phyloP scores from a whole-genome alignment of 2,329 filamentous ascomycete species.

The Xylogone sp. region DNA sequence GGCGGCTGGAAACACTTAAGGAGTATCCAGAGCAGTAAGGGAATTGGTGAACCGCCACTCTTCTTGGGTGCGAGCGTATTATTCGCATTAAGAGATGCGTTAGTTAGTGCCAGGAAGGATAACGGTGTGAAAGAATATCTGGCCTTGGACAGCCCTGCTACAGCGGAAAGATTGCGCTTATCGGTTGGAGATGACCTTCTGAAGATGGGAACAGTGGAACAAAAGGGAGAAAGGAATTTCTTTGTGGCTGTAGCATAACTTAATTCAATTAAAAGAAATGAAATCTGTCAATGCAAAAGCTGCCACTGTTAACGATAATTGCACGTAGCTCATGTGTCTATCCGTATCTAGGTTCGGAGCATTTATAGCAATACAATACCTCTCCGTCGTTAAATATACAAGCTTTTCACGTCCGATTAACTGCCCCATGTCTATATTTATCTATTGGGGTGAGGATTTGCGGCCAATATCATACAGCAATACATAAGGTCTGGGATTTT shows the following conservation, averaged over 20 bases:
- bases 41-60: constrained; percentile 59
- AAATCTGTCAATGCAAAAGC: no score
- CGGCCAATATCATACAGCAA: no score
- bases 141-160: constrained; percentile 44
- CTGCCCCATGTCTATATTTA: no score
- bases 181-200: constrained; percentile 30
- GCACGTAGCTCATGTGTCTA: no score
- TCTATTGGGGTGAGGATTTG: no score
- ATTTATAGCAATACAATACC: no score
- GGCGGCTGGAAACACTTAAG: constrained; percentile 44
- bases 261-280: background rate
- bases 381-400: no score
- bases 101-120: constrained; percentile 45
- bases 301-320: no score
- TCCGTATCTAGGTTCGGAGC: no score
- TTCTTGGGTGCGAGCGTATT: constrained; percentile 50
- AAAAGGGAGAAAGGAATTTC: constrained; percentile 26
- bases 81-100: constrained; percentile 49
- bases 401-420: no score
- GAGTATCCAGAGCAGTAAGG: constrained; percentile 50
- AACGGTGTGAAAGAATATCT: constrained; percentile 40
- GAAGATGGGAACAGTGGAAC: constrained; percentile 24
- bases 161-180: constrained; percentile 44
- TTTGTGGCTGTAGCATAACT: constrained; percentile 16
- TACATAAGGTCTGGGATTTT: no score